A percentile compares a stretch with the other conserved stretches of the same genome.
phyloP scores from a whole-genome alignment of 2,329 filamentous ascomycete genomes.

The Colletotrichum coccodes region DNA sequence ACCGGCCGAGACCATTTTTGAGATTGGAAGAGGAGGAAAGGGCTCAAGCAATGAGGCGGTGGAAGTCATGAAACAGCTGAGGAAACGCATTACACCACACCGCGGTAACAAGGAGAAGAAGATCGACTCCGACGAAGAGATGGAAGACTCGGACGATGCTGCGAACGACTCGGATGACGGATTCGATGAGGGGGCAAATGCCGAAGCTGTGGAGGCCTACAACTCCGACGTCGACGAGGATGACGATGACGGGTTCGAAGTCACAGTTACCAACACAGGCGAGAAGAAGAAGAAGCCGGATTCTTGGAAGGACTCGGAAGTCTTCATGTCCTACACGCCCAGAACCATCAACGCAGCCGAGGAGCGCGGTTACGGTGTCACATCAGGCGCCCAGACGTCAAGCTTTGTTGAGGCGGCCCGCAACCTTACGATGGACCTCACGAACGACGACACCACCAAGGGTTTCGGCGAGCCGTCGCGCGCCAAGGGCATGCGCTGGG shows the following conservation, averaged over 20 bases:
- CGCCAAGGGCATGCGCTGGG: conserved; percentile 84
- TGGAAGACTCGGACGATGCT: conserved; percentile 42
- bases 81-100: conserved; percentile 72
- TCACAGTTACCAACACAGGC: conserved; percentile 73
- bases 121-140: conserved; percentile 40
- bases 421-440: conserved; percentile 89
- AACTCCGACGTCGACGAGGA: conserved; percentile 55
- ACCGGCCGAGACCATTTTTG: conserved; percentile 95
- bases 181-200: conserved; percentile 47
- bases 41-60: conserved; percentile 71
- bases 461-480: conserved; percentile 82
- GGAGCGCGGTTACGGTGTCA: conserved; percentile 92
- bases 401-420: conserved; percentile 92
- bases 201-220: conserved; percentile 41
- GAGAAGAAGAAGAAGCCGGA: conserved; percentile 53
- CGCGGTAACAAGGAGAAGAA: conserved; percentile 55
- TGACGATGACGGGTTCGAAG: conserved; percentile 74
- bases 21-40: conserved; percentile 82
- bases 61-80: conserved; percentile 79
- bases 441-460: conserved; percentile 85
- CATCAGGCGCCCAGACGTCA: conserved; percentile 77
- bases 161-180: conserved; percentile 47
- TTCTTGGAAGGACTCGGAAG: conserved; percentile 73
- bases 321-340: conserved; percentile 97
- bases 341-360: conserved; percentile 83